Evolutionary conservation across 2,329 filamentous ascomycete genomes (phyloP).

Genomic region (Myriosclerotinia scirpicola): DNA sequence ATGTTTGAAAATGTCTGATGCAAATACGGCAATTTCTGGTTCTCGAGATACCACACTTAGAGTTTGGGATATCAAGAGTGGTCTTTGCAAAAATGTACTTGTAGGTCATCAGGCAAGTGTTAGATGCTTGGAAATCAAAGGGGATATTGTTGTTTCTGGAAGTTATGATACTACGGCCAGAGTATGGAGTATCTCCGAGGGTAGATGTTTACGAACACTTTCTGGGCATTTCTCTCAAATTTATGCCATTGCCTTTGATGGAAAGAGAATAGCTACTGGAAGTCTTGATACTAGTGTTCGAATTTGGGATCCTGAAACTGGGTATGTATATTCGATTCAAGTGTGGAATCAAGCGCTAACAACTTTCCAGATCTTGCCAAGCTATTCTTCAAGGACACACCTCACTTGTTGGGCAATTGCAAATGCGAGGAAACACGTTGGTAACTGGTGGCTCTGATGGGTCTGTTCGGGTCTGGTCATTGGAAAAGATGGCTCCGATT

Average conservation of each 20-base stretch:
- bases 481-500: constrained; percentile 86
- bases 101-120: constrained; percentile 96
- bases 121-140: constrained; percentile 91
- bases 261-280: constrained; percentile 87
- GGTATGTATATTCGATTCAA: constrained; percentile 53
- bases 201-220: constrained; percentile 84
- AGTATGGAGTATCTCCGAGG: constrained; percentile 97
- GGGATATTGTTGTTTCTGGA: constrained; percentile 94
- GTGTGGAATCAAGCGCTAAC: constrained; percentile 41
- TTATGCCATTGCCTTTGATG: constrained; percentile 97
- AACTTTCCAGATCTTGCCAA: constrained; percentile 51
- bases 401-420: constrained; percentile 91
- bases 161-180: constrained; percentile 97
- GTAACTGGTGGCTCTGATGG: constrained; percentile 97
- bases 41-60: constrained; percentile 92
- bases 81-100: constrained; percentile 85
- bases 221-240: constrained; percentile 98
- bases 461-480: constrained; percentile 92
- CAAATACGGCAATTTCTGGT: constrained; percentile 91
- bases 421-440: constrained; percentile 91
- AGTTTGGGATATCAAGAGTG: constrained; percentile 90
- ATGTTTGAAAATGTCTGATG: constrained; percentile 96
- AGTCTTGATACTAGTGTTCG: constrained; percentile 95
- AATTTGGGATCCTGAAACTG: constrained; percentile 91
- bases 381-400: constrained; percentile 96